These are phyloP conservation scores for Sapria himalayana DNA, from an alignment of 345 rosid genomes.

Conservation along the genomic window DNA sequence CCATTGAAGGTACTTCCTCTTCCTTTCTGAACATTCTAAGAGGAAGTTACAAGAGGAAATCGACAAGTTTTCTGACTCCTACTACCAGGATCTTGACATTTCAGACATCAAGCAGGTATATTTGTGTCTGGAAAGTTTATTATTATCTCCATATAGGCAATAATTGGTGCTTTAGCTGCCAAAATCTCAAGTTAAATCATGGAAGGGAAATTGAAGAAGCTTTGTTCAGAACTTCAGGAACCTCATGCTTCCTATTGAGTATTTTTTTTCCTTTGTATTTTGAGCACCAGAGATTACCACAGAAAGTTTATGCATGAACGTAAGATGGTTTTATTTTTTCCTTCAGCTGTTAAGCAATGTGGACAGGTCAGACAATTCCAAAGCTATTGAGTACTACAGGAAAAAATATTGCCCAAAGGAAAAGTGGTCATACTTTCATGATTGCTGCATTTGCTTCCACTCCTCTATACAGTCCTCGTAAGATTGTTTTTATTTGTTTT, in stretches of 20 bases:
- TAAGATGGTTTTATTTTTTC: neutral
- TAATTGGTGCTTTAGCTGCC: neutral
- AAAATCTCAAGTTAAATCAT: neutral
- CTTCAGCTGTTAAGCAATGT: slow-evolving; percentile 59
- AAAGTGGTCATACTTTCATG: slow-evolving; percentile 45
- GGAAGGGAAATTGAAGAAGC: no score
- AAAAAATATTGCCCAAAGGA: slow-evolving; percentile 52
- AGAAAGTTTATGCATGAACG: neutral
- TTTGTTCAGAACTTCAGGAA: no score
- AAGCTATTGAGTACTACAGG: slow-evolving; percentile 28
- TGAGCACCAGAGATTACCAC: no score
- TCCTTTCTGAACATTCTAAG: slow-evolving; percentile 52
- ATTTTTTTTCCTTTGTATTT: no score
- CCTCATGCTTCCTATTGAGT: no score
- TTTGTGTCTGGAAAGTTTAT: neutral
- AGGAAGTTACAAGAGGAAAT: slow-evolving; percentile 60
- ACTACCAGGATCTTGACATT: slow-evolving; percentile 61
- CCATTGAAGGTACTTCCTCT: slow-evolving; percentile 62
- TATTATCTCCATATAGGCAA: neutral
- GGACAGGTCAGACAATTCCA: slow-evolving; percentile 24
- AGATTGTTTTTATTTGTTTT: no score
- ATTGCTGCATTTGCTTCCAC: slow-evolving; percentile 48
- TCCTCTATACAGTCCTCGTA: slow-evolving; percentile 23
- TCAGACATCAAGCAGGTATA: slow-evolving; percentile 60
- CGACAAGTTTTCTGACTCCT: slow-evolving; percentile 75